Percentiles rank a stretch among this genome's conserved stretches.
Evolutionary conservation across 2,329 filamentous ascomycete genomes (phyloP).

Genomic region (Thermoascus crustaceus): DNA sequence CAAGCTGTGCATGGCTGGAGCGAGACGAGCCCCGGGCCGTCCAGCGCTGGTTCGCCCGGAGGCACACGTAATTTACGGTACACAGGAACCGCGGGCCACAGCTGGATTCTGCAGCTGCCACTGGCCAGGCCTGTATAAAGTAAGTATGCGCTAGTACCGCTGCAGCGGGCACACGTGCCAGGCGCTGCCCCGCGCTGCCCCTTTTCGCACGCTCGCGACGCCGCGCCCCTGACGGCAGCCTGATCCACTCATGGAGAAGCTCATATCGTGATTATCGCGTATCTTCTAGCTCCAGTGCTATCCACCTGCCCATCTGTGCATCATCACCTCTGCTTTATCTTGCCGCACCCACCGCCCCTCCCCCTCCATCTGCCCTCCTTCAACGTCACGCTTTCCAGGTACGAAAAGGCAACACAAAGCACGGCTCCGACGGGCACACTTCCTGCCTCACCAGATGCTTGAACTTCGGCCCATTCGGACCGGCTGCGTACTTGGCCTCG

Average conservation of each 20-base stretch:
- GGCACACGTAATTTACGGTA: no score
- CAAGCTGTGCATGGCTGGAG: no score
- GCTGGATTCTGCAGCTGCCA: no score
- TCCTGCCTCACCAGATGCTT: constrained; percentile 50
- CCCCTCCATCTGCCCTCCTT: not conserved
- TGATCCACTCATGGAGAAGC: not conserved
- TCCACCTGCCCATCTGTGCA: no score
- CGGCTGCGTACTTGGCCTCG: constrained; percentile 48
- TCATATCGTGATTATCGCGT: not conserved
- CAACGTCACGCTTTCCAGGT: constrained; percentile 10
- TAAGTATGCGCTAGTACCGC: no score
- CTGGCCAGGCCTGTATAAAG: no score
- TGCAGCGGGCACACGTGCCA: not conserved
- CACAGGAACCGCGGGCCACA: no score
- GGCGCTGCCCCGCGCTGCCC: not conserved
- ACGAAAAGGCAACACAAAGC: constrained; percentile 35
- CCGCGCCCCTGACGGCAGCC: not conserved
- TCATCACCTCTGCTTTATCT: not conserved
- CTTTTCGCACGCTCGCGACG: not conserved
- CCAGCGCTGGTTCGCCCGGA: no score
- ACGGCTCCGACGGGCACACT: constrained; percentile 48
- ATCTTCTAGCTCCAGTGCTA: no score
- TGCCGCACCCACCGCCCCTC: not conserved
- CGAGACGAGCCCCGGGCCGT: no score
- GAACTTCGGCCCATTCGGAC: constrained; percentile 54